Percentiles rank a stretch among this genome's conserved stretches.
Evolutionary conservation across 306 rosid genomes (phyloP).

Genomic region (Lathyrus aphaca): DNA sequence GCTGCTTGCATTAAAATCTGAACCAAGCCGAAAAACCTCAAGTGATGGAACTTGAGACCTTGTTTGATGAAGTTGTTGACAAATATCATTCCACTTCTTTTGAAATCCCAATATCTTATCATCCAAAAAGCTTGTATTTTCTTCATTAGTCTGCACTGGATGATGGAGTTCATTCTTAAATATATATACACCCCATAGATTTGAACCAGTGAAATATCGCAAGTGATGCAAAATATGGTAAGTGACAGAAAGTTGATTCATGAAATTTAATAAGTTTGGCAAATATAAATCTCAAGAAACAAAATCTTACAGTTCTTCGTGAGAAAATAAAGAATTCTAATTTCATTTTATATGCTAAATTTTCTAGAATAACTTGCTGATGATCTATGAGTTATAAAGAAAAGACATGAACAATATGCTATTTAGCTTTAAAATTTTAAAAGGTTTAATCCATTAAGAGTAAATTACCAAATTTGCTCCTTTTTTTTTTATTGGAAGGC

Average conservation of each 20-base stretch:
- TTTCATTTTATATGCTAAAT: constrained; percentile 4
- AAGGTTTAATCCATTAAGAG: constrained; percentile 7
- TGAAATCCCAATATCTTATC: constrained; percentile 55
- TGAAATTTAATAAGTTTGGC: constrained; percentile 23
- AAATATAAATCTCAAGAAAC: constrained; percentile 16
- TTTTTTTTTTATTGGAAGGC: not conserved
- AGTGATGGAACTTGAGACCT: constrained; percentile 48
- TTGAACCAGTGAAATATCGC: constrained; percentile 33
- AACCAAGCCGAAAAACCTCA: constrained; percentile 47
- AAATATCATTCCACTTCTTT: constrained; percentile 76
- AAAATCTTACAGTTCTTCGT: constrained; percentile 12
- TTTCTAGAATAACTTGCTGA: constrained; percentile 16
- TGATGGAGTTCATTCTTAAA: constrained; percentile 52
- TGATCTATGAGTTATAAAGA: constrained; percentile 21
- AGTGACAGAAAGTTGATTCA: constrained; percentile 6
- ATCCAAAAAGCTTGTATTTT: constrained; percentile 48
- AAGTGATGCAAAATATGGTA: constrained; percentile 27
- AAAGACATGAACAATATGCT: not conserved
- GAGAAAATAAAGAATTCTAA: constrained; percentile 25
- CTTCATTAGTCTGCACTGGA: constrained; percentile 77
- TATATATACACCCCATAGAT: constrained; percentile 37
- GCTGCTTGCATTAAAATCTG: constrained; percentile 54
- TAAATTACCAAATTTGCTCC: not conserved
- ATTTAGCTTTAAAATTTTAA: constrained; percentile 27
- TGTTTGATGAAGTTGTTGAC: constrained; percentile 57